Evolutionary conservation across 179 eudicot genomes (phyloP).

Genomic region (Silene noctiflora): DNA sequence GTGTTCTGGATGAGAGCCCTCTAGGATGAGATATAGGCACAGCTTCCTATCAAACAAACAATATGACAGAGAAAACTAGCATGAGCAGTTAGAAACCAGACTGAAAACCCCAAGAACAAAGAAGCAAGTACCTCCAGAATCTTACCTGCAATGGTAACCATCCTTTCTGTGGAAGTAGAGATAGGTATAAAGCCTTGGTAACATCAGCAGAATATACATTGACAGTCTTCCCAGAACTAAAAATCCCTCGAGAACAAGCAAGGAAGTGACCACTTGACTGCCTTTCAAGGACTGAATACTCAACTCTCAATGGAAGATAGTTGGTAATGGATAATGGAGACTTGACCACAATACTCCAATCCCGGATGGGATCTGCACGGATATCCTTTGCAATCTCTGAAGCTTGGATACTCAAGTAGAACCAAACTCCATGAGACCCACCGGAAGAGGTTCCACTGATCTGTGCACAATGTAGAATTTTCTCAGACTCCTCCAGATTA

Average conservation of each 20-base stretch:
- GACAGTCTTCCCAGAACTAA: conserved; percentile 67
- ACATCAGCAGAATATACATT: conserved; percentile 74
- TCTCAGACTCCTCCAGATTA: conserved; percentile 56
- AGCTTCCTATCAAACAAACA: conserved; percentile 57
- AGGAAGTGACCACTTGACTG: conserved; percentile 69
- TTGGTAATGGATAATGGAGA: conserved; percentile 76
- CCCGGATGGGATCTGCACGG: conserved; percentile 78
- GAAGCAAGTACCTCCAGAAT: conserved; percentile 11
- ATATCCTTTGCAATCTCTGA: conserved; percentile 86
- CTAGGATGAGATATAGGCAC: conserved; percentile 75
- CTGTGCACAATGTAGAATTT: conserved; percentile 61
- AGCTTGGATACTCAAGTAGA: conserved; percentile 73
- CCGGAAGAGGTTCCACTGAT: conserved; percentile 60
- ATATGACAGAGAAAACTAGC: conserved; percentile 1
- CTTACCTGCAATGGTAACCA: conserved; percentile 86
- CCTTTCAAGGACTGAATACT: conserved; percentile 87
- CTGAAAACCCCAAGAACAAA: conserved; percentile 9
- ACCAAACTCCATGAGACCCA: conserved; percentile 66
- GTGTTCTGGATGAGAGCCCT: conserved; percentile 49
- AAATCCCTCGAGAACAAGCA: conserved; percentile 74
- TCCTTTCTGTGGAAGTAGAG: conserved; percentile 88
- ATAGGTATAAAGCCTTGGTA: conserved; percentile 66
- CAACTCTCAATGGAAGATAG: conserved; percentile 79
- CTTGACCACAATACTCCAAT: conserved; percentile 81
- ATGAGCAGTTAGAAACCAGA: background rate